phyloP scores from a whole-genome alignment of 768 basidiomycete species.

The Boletales sp. region DNA sequence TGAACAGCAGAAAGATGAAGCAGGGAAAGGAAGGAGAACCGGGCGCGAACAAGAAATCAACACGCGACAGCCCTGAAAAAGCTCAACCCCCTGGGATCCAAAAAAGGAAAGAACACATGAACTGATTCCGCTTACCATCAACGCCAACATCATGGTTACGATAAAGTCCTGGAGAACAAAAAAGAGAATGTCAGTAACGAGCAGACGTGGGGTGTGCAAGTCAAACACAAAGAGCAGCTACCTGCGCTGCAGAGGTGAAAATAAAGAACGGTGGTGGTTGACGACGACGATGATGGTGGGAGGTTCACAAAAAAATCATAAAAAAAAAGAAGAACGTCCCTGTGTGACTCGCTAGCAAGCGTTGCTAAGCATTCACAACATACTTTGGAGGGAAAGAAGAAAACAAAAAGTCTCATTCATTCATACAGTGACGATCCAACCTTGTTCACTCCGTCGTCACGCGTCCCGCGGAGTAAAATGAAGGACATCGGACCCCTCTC shows the following conservation, averaged over 20 bases:
- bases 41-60: slow-evolving; percentile 13
- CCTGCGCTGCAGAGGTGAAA: slow-evolving; percentile 10
- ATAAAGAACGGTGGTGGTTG: neutral
- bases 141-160: slow-evolving; percentile 10
- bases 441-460: slow-evolving; percentile 14
- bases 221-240: neutral
- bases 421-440: slow-evolving; percentile 20
- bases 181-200: slow-evolving; percentile 8
- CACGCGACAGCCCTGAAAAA: slow-evolving; percentile 34
- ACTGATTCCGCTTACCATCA: slow-evolving; percentile 28
- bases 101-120: slow-evolving; percentile 26
- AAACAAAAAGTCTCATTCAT: slow-evolving; percentile 22
- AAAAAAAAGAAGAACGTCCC: neutral
- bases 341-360: neutral
- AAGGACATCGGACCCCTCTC: slow-evolving; percentile 65
- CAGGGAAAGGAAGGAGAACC: slow-evolving; percentile 19
- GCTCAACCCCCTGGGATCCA: slow-evolving; percentile 24
- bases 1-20: slow-evolving; percentile 27
- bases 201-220: no score
- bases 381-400: slow-evolving; percentile 7
- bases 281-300: neutral
- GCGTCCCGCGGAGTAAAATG: slow-evolving; percentile 39
- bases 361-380: slow-evolving; percentile 26
- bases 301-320: neutral
- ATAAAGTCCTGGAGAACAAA: neutral